Percentiles rank a stretch among this genome's conserved stretches.
phyloP scores from a whole-genome alignment of 2,329 filamentous ascomycete genomes.

The Albifimbria verrucaria region DNA sequence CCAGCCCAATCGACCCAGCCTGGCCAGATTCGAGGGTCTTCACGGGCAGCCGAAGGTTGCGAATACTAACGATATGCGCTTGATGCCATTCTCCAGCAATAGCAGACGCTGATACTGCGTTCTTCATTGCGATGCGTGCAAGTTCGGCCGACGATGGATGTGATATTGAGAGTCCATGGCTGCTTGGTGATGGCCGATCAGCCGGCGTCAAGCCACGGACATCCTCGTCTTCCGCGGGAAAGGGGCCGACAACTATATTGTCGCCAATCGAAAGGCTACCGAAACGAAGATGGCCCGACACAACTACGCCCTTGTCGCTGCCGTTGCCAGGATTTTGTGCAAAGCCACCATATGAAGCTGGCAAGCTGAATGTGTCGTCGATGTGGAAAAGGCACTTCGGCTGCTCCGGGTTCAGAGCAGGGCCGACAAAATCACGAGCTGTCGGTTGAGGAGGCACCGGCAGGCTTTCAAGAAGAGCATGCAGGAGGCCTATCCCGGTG shows the following conservation, averaged over 20 bases:
- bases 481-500: conserved; percentile 74
- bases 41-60: conserved; percentile 83
- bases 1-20: conserved; percentile 83
- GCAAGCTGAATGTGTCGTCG: conserved; percentile 82
- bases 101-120: conserved; percentile 47
- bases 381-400: conserved; percentile 76
- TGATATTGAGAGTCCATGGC: conserved; percentile 48
- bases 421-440: conserved; percentile 51
- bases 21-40: conserved; percentile 73
- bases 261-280: conserved; percentile 77
- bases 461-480: conserved; percentile 74
- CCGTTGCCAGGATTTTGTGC: conserved; percentile 10
- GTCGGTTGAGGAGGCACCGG: conserved; percentile 62
- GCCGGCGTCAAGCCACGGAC: conserved; percentile 34
- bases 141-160: conserved; percentile 53
- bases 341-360: conserved; percentile 49
- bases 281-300: conserved; percentile 81
- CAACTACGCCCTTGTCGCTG: conserved; percentile 61
- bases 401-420: conserved; percentile 54
- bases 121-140: conserved; percentile 49
- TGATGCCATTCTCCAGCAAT: conserved; percentile 71
- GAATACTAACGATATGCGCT: conserved; percentile 79
- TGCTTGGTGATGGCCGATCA: conserved; percentile 43
- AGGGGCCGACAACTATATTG: conserved; percentile 75
- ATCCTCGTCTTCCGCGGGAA: conserved; percentile 55